Evolutionary conservation across 1,139 yeast species (phyloP), one percentile per base, ranked within the genome.

Genomic region (Suhomyces terraborum): DNA sequence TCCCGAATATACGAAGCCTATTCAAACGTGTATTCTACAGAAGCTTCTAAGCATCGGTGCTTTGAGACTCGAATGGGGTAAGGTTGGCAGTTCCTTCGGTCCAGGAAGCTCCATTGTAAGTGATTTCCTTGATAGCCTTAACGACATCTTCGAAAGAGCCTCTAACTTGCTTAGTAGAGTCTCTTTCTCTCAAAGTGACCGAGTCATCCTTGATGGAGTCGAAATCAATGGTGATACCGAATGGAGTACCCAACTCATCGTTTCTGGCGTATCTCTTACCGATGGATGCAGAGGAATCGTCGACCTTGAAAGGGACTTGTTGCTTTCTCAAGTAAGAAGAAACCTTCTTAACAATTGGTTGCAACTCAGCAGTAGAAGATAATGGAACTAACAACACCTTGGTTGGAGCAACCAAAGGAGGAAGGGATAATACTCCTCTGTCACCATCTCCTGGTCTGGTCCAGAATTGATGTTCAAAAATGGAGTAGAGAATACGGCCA

Each of bases 201-300:
- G 97, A 84, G 40, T 82, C 81, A 61, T 94, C 98, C 64, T 86
- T 82, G 49, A 86, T 80, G 40, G 96, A 84, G 52, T 94, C 98
- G 66, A 94, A 94, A 69, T 94, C 99, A 56, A 94, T 86, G 52
- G 99, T 94, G 66, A 94, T 81, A 67, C 99, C 99, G 61, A 93
- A 94, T 55, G 99, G 98, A 45, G 98, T 94, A 67, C 99, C 99
- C 65, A 94, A 80, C 73, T 94, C 99, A 67, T 94, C 99, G 66
- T 94, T 94, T 75, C 99, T 88, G 48, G 98, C 91, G 61, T 94
- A 94, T 73, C 99, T 86, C 76, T 91, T 88, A 73, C 99, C 99
- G 57, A 94, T 93, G 22, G 98, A 88, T 25, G 96, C 98, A 58
- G 95, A 86, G 13, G 98, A 89, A 65, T 94, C 98, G 65, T 94